Percentiles rank a stretch among this genome's conserved stretches.
Evolutionary conservation across 148 eudicot genomes (phyloP).

Genomic region (Euryodendron excelsum): DNA sequence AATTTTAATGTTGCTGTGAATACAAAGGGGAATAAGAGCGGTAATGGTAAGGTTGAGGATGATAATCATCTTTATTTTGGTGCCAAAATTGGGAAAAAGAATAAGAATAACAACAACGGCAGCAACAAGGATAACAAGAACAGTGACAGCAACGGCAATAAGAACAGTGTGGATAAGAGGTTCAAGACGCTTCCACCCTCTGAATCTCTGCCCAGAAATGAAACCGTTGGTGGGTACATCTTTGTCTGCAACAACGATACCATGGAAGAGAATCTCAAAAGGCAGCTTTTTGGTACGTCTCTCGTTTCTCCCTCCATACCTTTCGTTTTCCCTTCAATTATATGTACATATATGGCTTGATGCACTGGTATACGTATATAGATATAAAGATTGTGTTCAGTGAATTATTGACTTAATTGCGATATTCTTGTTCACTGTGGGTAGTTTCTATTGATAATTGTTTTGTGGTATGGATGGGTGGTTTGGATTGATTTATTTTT

Average conservation of each 20-base stretch:
- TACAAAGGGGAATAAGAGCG: slow-evolving; percentile 32
- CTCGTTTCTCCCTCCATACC: neutral
- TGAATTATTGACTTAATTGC: too few species aligned
- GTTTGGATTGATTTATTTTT: neutral
- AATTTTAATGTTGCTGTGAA: slow-evolving; percentile 27
- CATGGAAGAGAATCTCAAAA: slow-evolving; percentile 90
- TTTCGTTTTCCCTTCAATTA: too few species aligned
- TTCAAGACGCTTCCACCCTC: slow-evolving; percentile 91
- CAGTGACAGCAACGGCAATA: slow-evolving; percentile 24
- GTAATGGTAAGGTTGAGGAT: slow-evolving; percentile 32
- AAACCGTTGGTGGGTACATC: slow-evolving; percentile 90
- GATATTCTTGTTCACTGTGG: neutral
- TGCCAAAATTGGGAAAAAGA: neutral
- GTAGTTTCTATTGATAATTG: neutral
- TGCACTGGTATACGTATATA: neutral
- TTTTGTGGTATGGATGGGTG: neutral
- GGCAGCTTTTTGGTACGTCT: slow-evolving; percentile 85
- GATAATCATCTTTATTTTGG: slow-evolving; percentile 3
- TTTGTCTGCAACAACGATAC: slow-evolving; percentile 98
- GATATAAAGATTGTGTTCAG: too few species aligned
- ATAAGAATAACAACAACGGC: slow-evolving; percentile 16
- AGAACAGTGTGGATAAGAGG: slow-evolving; percentile 76
- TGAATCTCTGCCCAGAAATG: slow-evolving; percentile 82
- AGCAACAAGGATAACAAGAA: slow-evolving; percentile 34
- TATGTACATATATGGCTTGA: neutral